These are phyloP conservation scores for Alternaria arborescens DNA, from an alignment of 2,329 filamentous ascomycete genomes.

Conservation along the genomic window DNA sequence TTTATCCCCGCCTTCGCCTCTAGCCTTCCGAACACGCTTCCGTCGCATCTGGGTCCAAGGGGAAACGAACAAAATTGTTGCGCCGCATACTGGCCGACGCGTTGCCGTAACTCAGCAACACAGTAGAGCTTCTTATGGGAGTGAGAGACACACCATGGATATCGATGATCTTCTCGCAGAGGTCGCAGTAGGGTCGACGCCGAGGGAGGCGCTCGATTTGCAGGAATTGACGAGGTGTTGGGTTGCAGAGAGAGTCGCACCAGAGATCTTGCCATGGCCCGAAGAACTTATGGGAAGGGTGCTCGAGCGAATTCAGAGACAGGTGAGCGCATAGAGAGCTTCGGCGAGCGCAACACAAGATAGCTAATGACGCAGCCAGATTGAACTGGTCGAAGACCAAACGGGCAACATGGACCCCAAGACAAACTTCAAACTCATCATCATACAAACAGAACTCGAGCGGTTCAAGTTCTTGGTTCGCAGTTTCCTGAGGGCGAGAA, in stretches of 20 bases:
- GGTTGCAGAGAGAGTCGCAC: conserved; percentile 89
- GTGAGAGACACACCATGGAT: conserved; percentile 46
- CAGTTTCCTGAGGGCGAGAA: conserved; percentile 81
- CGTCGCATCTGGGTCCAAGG: neutral
- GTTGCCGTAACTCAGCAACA: neutral
- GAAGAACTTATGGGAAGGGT: conserved; percentile 82
- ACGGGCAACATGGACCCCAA: conserved; percentile 88
- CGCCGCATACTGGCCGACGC: neutral
- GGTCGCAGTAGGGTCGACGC: conserved; percentile 55
- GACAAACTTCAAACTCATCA: conserved; percentile 90
- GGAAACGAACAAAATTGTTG: neutral
- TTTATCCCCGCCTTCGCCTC: neutral
- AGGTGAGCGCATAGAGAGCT: conserved; percentile 36
- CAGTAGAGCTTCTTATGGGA: neutral
- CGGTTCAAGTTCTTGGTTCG: conserved; percentile 91
- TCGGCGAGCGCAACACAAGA: neutral
- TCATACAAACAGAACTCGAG: conserved; percentile 95
- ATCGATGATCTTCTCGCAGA: conserved; percentile 64
- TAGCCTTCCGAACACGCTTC: neutral
- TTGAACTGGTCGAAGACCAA: conserved; percentile 63
- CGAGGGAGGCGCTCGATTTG: conserved; percentile 74
- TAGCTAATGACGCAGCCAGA: conserved; percentile 50
- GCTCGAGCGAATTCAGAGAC: conserved; percentile 63
- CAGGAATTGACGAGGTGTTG: conserved; percentile 90
- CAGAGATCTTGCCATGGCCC: conserved; percentile 85